Percentiles rank a stretch among this genome's conserved stretches.
Conservation (phyloP, 169 alveolate species). For the Plasmodium cynomolgi region DNA sequence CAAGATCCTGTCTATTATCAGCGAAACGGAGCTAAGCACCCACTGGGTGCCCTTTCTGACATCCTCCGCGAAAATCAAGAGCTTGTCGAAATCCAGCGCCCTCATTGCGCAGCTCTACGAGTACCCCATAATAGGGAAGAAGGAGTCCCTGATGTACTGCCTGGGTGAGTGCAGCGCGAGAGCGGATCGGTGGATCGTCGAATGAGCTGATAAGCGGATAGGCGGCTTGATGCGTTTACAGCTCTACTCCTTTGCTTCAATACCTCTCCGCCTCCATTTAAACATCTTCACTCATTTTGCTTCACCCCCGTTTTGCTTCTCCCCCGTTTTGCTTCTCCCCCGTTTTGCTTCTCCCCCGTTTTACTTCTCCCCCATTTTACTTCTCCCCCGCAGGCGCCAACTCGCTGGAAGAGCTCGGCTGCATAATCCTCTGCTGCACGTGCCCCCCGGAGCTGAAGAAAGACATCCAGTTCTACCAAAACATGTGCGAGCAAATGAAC, state of each 20-base stretch:
- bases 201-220: neutral
- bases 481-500: slow-evolving; percentile 45
- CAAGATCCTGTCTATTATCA: slow-evolving; percentile 74
- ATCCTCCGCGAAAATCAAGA: slow-evolving; percentile 68
- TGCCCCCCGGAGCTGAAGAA: slow-evolving; percentile 79
- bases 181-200: neutral
- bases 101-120: slow-evolving; percentile 78
- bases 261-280: neutral
- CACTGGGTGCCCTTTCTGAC: slow-evolving; percentile 83
- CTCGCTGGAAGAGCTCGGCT: slow-evolving; percentile 81
- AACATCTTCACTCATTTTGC: neutral
- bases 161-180: slow-evolving; percentile 40
- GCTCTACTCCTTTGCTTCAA: neutral
- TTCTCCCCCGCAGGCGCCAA: slow-evolving; percentile 70
- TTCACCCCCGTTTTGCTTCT: too few species aligned
- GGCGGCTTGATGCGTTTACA: neutral
- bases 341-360: neutral
- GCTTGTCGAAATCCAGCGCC: slow-evolving; percentile 76
- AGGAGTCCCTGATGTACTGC: slow-evolving; percentile 78
- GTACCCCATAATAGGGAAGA: slow-evolving; percentile 81
- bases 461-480: slow-evolving; percentile 43
- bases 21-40: slow-evolving; percentile 79
- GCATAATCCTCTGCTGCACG: slow-evolving; percentile 78
- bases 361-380: neutral
- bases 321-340: neutral